A percentile compares a stretch with the other conserved stretches of the same genome.
Evolutionary conservation across 148 eudicot genomes (phyloP).

Genomic region (Simmondsia chinensis): DNA sequence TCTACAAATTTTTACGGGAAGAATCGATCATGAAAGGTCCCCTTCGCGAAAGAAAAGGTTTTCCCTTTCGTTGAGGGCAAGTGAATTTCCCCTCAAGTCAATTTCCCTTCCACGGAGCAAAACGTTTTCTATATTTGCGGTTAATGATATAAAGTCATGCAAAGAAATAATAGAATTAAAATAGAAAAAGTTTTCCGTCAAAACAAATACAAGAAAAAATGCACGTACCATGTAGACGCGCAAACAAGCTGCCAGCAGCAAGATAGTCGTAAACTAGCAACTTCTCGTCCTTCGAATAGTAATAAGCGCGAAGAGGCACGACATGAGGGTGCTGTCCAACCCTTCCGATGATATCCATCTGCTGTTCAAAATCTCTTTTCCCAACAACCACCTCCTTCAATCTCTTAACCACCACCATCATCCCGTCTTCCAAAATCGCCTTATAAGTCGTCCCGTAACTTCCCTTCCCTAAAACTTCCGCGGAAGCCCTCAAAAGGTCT

Average conservation of each 20-base stretch:
- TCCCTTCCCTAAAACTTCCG: constrained; percentile 93
- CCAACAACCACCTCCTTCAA: constrained; percentile 69
- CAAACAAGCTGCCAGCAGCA: constrained; percentile 53
- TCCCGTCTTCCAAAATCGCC: constrained; percentile 86
- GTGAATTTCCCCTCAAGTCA: too few species aligned
- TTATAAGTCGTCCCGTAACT: constrained; percentile 80
- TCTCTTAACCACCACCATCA: constrained; percentile 70
- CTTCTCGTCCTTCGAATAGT: constrained; percentile 89
- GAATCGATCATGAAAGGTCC: too few species aligned
- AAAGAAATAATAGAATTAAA: too few species aligned
- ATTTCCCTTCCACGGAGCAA: too few species aligned
- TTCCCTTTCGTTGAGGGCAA: too few species aligned
- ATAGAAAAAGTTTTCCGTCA: background rate
- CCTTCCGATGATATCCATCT: constrained; percentile 67
- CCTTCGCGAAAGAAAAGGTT: too few species aligned
- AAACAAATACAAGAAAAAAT: background rate
- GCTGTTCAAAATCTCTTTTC: constrained; percentile 85
- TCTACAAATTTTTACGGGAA: too few species aligned
- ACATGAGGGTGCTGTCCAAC: constrained; percentile 47
- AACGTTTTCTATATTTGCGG: too few species aligned
- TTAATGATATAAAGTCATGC: too few species aligned
- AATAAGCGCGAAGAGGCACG: constrained; percentile 81
- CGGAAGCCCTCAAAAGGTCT: constrained; percentile 87
- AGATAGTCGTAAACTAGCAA: constrained; percentile 74
- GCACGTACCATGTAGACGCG: constrained; percentile 64